Base-by-base conservation (phyloP, 148 eudicot species). In the Polygonum aviculare region DNA sequence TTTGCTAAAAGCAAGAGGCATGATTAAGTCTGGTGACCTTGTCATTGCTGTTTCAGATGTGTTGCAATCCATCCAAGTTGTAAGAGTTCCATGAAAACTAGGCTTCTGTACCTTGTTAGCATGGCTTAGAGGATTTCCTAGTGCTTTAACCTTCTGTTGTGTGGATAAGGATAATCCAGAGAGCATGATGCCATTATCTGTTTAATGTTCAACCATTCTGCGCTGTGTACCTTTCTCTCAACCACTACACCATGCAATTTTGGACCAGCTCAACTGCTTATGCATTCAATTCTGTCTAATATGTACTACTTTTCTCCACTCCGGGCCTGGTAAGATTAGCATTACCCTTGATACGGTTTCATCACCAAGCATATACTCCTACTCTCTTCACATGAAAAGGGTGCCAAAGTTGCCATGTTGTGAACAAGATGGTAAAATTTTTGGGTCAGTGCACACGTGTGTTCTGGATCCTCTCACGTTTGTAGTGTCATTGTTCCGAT, bases 11-110 rank as follows among this genome's bases (percentile, higher is more conserved):
- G 93, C 98, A 75, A 83, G 98, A 60, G 98, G 98, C 77, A 94
- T 94, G 98, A 84, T 94, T 38, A 94, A 94, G 79, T 86, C 92
- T n/a, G 98, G 98, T 76, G 98, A 90, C 83, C 96, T 94, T 18
- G 97, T 94, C 67, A 90, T 94, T 79, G 88, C 98, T 78, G 95
- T 94, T 79, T 92, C 98, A 3, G 98, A 94, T 75, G 90, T 94
- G 92, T 79, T 92, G 82, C 98, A 94, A 62, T 94, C 98, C 51
- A 89, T 94, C 87, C 98, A 94, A 85, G 97, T 94, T 60, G 89
- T 92, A 84, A 94, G 90, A 80, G 97, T 94, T 31, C 98, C 98
- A 11, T 92, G 35, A 59, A 59, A 7, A 44, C 47, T 44, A 44
- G 8, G 9, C 9, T 44, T 44, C 47, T 44, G 47, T 44, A 44